phyloP scores from a whole-genome alignment of 2,329 filamentous ascomycete genomes.

The Aspergillus glaucus region DNA sequence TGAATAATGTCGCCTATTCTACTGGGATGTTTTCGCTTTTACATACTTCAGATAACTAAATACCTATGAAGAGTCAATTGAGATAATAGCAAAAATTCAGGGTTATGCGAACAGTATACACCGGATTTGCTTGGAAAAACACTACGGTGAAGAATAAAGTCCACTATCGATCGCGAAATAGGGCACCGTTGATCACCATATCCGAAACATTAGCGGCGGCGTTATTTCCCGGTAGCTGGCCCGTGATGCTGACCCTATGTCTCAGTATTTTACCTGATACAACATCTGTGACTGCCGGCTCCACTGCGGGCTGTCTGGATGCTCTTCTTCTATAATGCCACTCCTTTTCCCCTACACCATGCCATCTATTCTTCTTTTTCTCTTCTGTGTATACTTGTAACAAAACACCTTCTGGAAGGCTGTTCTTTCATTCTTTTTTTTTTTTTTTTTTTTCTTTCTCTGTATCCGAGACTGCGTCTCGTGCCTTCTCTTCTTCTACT shows the following conservation, averaged over 20 bases:
- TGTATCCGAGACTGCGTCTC: slow-evolving; percentile 7
- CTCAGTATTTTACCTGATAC: background rate
- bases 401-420: slow-evolving; percentile 34
- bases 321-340: slow-evolving; percentile 11
- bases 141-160: no score
- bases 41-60: no score
- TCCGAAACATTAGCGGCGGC: background rate
- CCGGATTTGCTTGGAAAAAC: no score
- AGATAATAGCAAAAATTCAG: no score
- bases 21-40: no score
- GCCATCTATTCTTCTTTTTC: slow-evolving; percentile 3
- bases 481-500: slow-evolving; percentile 3
- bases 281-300: background rate
- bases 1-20: no score
- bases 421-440: slow-evolving; percentile 15
- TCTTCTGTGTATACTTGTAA: slow-evolving; percentile 5
- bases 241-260: background rate
- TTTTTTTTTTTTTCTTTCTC: slow-evolving; percentile 3
- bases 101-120: no score
- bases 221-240: background rate
- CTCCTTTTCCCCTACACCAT: slow-evolving; percentile 2
- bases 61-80: no score
- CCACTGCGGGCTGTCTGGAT: background rate
- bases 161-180: no score
- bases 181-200: no score